Base-by-base conservation (phyloP, 768 basidiomycete genomes). In the Rhizopogon vulgaris region DNA sequence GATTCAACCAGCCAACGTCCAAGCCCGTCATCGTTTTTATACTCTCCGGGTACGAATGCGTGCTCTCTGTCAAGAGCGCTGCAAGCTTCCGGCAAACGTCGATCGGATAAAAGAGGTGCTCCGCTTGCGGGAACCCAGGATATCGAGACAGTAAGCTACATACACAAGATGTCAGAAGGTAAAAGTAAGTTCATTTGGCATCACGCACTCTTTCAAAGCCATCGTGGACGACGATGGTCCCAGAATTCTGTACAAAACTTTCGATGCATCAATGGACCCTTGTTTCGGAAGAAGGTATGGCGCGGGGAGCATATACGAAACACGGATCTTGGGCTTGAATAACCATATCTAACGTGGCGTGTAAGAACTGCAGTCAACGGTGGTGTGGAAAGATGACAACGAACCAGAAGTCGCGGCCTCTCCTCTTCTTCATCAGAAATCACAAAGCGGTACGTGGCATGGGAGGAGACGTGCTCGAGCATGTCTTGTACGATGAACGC, bases 401-500 rank as follows among this genome's bases (percentile, higher is more conserved):
- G 53, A 49, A 96, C 93, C 56, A 96, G 71, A 12, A 97, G 76
- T 49, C 86, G 75, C 4, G 88, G 83, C 25, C 75, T 78, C 54
- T 91, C 90, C 27, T 86, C 82, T 61, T 95, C 92, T 57, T 94
- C 93, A 53, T 96, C 94, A 14, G 81, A 73, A 30, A 98, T 70
- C 32, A 94, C 78, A 62, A 98, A 97, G 9, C 94, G 87, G 69
- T 97, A 93, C 0, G 88, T 87, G 1, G 94, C 93, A 63, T 97
- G 94, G 1, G 94, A 92, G 49, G 88, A 85, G 4, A 91, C 87
- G 48, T 89, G 85, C 63, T 95, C 95, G 27, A 79, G 78, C 89
- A 98, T 89, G 60, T 96, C 92, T 55, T 91, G 83, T 11, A 93
- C 80, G 28, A 98, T 78, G 68, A 90, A 95, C n/a, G 90, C 88